phyloP scores from a whole-genome alignment of 2,329 filamentous ascomycete genomes.

The Paraphaeosphaeria sporulosa region DNA sequence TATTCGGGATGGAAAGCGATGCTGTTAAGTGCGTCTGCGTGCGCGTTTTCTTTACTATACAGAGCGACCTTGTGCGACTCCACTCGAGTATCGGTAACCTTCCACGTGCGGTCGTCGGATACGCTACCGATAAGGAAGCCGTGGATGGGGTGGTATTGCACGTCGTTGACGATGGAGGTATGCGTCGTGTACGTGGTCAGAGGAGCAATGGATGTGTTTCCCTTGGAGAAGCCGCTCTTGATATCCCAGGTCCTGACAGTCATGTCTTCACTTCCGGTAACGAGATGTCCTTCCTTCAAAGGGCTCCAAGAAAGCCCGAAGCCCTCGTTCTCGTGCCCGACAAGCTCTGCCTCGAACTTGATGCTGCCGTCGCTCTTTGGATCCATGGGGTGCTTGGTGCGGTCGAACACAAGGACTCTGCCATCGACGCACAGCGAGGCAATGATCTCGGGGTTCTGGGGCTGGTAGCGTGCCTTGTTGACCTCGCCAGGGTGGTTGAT shows the following conservation, averaged over 20 bases:
- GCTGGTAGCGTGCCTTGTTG: constrained; percentile 98
- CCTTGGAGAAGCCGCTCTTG: constrained; percentile 71
- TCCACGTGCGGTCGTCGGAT: constrained; percentile 91
- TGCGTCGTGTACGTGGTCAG: constrained; percentile 85
- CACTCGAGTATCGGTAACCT: constrained; percentile 87
- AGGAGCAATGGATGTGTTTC: constrained; percentile 74
- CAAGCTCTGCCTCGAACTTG: constrained; percentile 82
- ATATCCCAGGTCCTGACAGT: constrained; percentile 95
- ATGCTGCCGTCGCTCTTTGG: constrained; percentile 71
- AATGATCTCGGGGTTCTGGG: constrained; percentile 95
- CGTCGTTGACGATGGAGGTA: constrained; percentile 91
- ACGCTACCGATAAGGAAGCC: constrained; percentile 85
- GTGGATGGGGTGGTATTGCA: constrained; percentile 91
- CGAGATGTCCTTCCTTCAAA: constrained; percentile 79
- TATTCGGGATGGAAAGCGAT: constrained; percentile 90
- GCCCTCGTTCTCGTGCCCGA: constrained; percentile 86
- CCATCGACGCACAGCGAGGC: constrained; percentile 91
- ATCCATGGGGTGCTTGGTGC: constrained; percentile 86
- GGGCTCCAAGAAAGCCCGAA: constrained; percentile 95
- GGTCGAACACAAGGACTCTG: constrained; percentile 90
- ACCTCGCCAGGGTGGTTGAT: constrained; percentile 97
- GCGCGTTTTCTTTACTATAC: constrained; percentile 72
- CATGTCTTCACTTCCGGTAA: constrained; percentile 89
- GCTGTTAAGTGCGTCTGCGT: constrained; percentile 94
- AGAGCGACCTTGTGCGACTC: constrained; percentile 71